These are phyloP conservation scores for Mucor sp. DNA, from an alignment of 371 early-diverging fungal genomes.

Conservation along the genomic window DNA sequence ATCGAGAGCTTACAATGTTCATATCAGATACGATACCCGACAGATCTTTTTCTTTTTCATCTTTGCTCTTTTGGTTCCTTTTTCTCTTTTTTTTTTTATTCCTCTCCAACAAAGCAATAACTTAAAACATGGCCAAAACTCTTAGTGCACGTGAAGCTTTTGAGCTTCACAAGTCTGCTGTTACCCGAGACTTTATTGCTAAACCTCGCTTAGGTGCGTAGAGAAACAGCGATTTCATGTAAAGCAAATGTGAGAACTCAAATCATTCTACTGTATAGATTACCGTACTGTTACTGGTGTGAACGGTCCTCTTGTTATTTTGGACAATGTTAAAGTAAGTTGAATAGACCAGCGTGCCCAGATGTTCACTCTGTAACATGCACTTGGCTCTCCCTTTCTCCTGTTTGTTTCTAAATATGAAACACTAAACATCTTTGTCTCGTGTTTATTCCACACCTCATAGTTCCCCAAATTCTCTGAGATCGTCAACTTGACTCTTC, in stretches of 20 bases:
- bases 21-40: background rate
- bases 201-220: slow-evolving; percentile 88
- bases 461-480: slow-evolving; percentile 98
- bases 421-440: background rate
- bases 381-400: background rate
- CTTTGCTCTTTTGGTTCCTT: background rate
- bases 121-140: slow-evolving; percentile 38
- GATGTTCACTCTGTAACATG: background rate
- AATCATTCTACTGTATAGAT: slow-evolving; percentile 57
- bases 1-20: background rate
- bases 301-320: slow-evolving; percentile 99
- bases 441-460: background rate
- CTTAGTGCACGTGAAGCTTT: slow-evolving; percentile 64
- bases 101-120: slow-evolving; percentile 16
- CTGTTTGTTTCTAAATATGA: slow-evolving; percentile 1
- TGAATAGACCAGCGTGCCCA: background rate
- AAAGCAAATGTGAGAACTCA: slow-evolving; percentile 7
- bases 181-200: slow-evolving; percentile 84
- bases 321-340: slow-evolving; percentile 97
- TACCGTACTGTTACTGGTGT: slow-evolving; percentile 99
- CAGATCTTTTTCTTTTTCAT: slow-evolving; percentile 1
- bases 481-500: slow-evolving; percentile 98
- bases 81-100: slow-evolving; percentile 8
- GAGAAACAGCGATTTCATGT: background rate
- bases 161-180: slow-evolving; percentile 78